Evolutionary conservation across 2,329 filamentous ascomycete genomes (phyloP).

Genomic region (Colletotrichum tanaceti): DNA sequence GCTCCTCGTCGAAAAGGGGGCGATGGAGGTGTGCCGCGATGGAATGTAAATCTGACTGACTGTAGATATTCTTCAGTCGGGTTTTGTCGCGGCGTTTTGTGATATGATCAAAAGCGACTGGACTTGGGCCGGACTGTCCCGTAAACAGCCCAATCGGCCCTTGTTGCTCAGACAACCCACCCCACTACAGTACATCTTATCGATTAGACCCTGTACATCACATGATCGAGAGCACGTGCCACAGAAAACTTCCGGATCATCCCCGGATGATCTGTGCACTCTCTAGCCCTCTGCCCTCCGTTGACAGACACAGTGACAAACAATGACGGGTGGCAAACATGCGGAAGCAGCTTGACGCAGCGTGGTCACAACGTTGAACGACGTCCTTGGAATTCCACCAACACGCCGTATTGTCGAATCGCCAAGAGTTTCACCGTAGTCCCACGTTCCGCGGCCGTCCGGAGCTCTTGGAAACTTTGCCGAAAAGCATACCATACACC

Average conservation of each 20-base stretch:
- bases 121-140: not conserved
- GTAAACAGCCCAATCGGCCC: constrained; percentile 14
- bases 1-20: not conserved
- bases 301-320: constrained; percentile 1
- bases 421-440: not conserved
- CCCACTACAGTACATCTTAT: not conserved
- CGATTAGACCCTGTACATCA: not conserved
- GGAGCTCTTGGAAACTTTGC: constrained; percentile 24
- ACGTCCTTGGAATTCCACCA: not conserved
- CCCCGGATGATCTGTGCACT: not conserved
- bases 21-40: not conserved
- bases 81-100: constrained; percentile 1
- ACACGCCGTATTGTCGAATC: constrained; percentile 4
- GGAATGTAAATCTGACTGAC: not conserved
- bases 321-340: not conserved
- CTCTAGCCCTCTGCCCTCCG: no score
- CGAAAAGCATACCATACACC: constrained; percentile 10
- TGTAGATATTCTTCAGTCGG: not conserved
- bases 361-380: not conserved
- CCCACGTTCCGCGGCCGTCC: not conserved
- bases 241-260: not conserved
- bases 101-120: constrained; percentile 2
- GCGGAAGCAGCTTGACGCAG: constrained; percentile 12
- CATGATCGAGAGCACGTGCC: not conserved
- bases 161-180: constrained; percentile 38